phyloP scores from a whole-genome alignment of 2,329 filamentous ascomycete genomes.

The Microdochium nivale region DNA sequence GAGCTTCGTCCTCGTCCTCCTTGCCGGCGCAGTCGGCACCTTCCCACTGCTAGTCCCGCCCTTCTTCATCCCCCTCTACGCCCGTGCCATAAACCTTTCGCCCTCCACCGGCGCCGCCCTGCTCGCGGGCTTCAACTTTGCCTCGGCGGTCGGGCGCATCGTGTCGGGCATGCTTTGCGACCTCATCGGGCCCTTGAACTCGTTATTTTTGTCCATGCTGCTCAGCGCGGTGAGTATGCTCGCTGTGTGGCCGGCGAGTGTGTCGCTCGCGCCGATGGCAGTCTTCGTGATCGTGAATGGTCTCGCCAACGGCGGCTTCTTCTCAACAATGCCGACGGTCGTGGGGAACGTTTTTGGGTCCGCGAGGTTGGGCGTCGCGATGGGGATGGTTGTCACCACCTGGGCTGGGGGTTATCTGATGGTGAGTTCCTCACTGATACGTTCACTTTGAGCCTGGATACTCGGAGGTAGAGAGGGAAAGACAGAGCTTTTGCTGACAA shows the following conservation, averaged over 20 bases:
- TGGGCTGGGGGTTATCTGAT: constrained; percentile 55
- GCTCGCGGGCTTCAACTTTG: constrained; percentile 52
- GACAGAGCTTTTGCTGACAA: no score
- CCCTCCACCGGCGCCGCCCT: constrained; percentile 45
- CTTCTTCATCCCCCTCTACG: constrained; percentile 52
- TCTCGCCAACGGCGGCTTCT: constrained; percentile 53
- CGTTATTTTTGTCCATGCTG: constrained; percentile 38
- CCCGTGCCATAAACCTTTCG: constrained; percentile 42
- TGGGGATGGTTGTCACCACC: constrained; percentile 53
- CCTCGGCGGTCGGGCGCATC: constrained; percentile 49
- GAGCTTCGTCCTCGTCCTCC: constrained; percentile 43
- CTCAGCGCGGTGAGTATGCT: constrained; percentile 50
- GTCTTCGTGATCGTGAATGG: constrained; percentile 53
- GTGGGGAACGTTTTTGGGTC: constrained; percentile 51
- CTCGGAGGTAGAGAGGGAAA: neutral
- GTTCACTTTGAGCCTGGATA: neutral
- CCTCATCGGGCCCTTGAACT: constrained; percentile 44
- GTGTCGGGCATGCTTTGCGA: constrained; percentile 45
- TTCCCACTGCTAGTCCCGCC: constrained; percentile 54
- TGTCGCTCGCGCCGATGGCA: constrained; percentile 41
- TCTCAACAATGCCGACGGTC: constrained; percentile 54
- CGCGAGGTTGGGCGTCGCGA: constrained; percentile 31
- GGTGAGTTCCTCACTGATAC: constrained; percentile 24
- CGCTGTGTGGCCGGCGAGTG: constrained; percentile 51
- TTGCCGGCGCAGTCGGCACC: constrained; percentile 44